Conservation (phyloP, 108 stramenopile genomes). For the Cylindrotheca closterium region DNA sequence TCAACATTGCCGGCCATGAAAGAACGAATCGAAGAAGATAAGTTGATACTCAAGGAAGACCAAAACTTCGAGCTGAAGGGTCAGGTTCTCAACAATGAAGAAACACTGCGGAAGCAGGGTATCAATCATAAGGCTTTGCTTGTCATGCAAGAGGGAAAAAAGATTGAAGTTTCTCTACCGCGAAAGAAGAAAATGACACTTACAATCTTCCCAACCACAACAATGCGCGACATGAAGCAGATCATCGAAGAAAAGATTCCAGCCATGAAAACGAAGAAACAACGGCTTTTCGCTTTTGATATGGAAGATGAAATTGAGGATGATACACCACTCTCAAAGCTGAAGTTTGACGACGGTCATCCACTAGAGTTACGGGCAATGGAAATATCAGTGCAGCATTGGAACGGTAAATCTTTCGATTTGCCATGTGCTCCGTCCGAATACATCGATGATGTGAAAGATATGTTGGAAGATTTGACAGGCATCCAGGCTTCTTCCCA, state of each 20-base stretch:
- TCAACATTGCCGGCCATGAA: slow-evolving; percentile 9
- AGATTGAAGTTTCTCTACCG: slow-evolving; percentile 7
- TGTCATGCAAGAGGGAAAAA: slow-evolving; percentile 18
- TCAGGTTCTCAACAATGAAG: slow-evolving; percentile 11
- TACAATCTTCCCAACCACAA: slow-evolving; percentile 15
- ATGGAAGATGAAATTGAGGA: slow-evolving; percentile 10
- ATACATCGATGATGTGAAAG: slow-evolving; percentile 25
- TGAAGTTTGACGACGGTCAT: slow-evolving; percentile 13
- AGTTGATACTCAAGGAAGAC: slow-evolving; percentile 5
- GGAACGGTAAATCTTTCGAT: slow-evolving; percentile 10
- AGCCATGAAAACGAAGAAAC: slow-evolving; percentile 5
- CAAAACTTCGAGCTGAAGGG: slow-evolving; percentile 16
- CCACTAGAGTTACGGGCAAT: slow-evolving; percentile 17
- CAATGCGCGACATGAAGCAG: slow-evolving; percentile 22
- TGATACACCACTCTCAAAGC: slow-evolving; percentile 15
- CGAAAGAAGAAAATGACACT: not conserved
- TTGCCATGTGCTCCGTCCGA: slow-evolving; percentile 5
- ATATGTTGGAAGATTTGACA: not conserved
- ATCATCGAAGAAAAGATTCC: slow-evolving; percentile 23
- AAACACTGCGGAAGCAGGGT: slow-evolving; percentile 21
- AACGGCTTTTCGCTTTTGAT: slow-evolving; percentile 14
- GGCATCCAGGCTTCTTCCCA: slow-evolving; percentile 13
- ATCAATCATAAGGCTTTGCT: slow-evolving; percentile 25
- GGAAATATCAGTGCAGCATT: slow-evolving; percentile 12
- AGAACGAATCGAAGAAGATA: not conserved